Evolutionary conservation across 2,329 filamentous ascomycete species (phyloP).

Genomic region (Corynespora cassiicola): DNA sequence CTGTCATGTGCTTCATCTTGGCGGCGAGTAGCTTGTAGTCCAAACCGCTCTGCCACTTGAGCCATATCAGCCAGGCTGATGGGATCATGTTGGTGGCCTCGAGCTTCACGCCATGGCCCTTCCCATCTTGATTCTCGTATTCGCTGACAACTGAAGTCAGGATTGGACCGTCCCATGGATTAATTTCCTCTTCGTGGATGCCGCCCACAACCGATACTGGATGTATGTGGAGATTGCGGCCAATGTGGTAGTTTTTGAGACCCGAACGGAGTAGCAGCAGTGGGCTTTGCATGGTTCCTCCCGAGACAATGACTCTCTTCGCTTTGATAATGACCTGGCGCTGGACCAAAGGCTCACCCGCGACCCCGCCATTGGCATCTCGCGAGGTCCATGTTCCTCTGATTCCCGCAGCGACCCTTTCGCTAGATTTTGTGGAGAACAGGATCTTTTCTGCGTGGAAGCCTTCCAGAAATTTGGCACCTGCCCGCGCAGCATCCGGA

Average conservation of each 20-base stretch:
- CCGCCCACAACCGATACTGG: slow-evolving; percentile 67
- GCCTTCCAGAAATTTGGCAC: slow-evolving; percentile 84
- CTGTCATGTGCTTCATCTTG: slow-evolving; percentile 71
- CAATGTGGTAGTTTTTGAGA: slow-evolving; percentile 81
- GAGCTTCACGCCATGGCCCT: slow-evolving; percentile 82
- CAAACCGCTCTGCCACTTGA: slow-evolving; percentile 72
- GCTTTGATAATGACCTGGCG: slow-evolving; percentile 76
- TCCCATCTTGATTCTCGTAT: slow-evolving; percentile 80
- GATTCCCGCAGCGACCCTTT: slow-evolving; percentile 71
- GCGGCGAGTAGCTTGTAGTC: slow-evolving; percentile 76
- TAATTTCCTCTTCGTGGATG: slow-evolving; percentile 72
- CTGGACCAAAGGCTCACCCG: slow-evolving; percentile 58
- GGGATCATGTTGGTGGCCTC: slow-evolving; percentile 81
- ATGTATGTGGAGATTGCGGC: slow-evolving; percentile 81
- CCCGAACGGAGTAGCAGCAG: slow-evolving; percentile 79
- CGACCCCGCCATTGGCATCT: slow-evolving; percentile 66
- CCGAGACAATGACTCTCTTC: slow-evolving; percentile 80
- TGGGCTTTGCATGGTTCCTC: slow-evolving; percentile 78
- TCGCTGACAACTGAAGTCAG: slow-evolving; percentile 79
- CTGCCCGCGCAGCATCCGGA: slow-evolving; percentile 77
- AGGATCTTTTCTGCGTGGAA: slow-evolving; percentile 74
- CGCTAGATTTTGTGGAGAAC: slow-evolving; percentile 65
- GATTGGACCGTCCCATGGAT: slow-evolving; percentile 72
- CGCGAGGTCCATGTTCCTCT: slow-evolving; percentile 77
- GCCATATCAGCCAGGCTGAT: slow-evolving; percentile 64